Percentiles rank a stretch among this genome's conserved stretches.
These are phyloP conservation scores for Didymellaceae sp. DNA, from an alignment of 2,329 filamentous ascomycete genomes.

Conservation along the genomic window DNA sequence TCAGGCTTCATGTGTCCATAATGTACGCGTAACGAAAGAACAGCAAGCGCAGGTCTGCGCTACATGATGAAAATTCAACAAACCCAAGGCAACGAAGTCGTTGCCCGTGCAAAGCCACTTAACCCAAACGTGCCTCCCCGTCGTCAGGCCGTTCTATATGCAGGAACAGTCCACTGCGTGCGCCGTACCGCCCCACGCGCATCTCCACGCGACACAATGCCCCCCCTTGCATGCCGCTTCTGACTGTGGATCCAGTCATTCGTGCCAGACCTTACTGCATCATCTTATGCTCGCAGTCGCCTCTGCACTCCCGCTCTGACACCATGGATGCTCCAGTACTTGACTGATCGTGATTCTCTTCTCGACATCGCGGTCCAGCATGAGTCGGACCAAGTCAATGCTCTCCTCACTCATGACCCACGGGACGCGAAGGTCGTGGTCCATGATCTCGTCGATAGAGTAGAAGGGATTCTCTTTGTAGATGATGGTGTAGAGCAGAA, in stretches of 20 bases:
- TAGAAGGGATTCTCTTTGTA: conserved; percentile 99
- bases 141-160: conserved; percentile 9
- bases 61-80: not conserved
- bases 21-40: conserved; percentile 13
- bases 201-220: too few species aligned
- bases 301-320: conserved; percentile 32
- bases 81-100: not conserved
- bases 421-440: conserved; percentile 90
- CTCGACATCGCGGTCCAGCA: conserved; percentile 90
- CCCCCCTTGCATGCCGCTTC: not conserved
- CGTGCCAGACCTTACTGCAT: not conserved
- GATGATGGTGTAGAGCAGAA: conserved; percentile 96
- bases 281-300: conserved; percentile 2
- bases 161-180: too few species aligned
- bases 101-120: conserved; percentile 1
- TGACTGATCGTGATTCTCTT: conserved; percentile 84
- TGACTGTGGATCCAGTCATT: not conserved
- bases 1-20: not conserved
- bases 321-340: conserved; percentile 92
- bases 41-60: not conserved
- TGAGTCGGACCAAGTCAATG: conserved; percentile 86
- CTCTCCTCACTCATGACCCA: conserved; percentile 89
- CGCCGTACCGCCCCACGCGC: not conserved
- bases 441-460: conserved; percentile 98
- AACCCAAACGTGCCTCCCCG: not conserved